Evolutionary conservation across 441 rosid species (phyloP).

Genomic region (Populus tomentosa): DNA sequence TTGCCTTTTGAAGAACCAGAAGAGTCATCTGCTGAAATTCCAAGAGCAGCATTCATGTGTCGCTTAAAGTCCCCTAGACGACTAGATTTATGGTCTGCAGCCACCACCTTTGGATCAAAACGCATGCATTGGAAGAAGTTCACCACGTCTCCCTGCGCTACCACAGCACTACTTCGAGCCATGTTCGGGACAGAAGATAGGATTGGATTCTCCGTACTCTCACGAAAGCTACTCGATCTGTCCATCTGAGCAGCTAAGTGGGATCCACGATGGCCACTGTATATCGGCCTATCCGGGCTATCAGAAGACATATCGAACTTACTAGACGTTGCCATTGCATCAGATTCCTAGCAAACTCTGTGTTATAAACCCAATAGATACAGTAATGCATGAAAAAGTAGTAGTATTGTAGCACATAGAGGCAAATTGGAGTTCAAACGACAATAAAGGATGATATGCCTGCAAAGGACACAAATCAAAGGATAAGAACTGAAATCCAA

Average conservation of each 20-base stretch:
- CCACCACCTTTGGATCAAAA: constrained; percentile 74
- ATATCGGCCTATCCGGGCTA: constrained; percentile 76
- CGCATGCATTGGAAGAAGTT: constrained; percentile 71
- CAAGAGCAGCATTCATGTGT: constrained; percentile 67
- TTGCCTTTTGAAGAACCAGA: constrained; percentile 60
- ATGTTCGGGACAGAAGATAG: constrained; percentile 65
- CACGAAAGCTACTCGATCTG: constrained; percentile 87
- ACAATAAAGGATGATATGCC: constrained; percentile 32
- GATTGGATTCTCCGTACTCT: constrained; percentile 67
- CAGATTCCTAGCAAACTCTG: constrained; percentile 46
- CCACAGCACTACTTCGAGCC: constrained; percentile 59
- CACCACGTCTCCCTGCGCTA: constrained; percentile 65
- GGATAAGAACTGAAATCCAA: constrained; percentile 18
- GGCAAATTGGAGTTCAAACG: constrained; percentile 34
- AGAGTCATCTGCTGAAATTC: constrained; percentile 72
- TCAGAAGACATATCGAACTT: constrained; percentile 83
- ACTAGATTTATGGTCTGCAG: constrained; percentile 71
- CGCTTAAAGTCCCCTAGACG: constrained; percentile 76
- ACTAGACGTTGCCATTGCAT: constrained; percentile 83
- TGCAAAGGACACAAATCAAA: constrained; percentile 31
- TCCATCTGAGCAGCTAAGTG: constrained; percentile 70
- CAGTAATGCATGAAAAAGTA: constrained; percentile 69
- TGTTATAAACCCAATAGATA: constrained; percentile 44
- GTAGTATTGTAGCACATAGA: constrained; percentile 48
- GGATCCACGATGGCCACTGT: constrained; percentile 80